Evolutionary conservation across 1,139 yeast species (phyloP), one percentile per base, ranked within the genome.

Genomic region (Taiozyma sp.): DNA sequence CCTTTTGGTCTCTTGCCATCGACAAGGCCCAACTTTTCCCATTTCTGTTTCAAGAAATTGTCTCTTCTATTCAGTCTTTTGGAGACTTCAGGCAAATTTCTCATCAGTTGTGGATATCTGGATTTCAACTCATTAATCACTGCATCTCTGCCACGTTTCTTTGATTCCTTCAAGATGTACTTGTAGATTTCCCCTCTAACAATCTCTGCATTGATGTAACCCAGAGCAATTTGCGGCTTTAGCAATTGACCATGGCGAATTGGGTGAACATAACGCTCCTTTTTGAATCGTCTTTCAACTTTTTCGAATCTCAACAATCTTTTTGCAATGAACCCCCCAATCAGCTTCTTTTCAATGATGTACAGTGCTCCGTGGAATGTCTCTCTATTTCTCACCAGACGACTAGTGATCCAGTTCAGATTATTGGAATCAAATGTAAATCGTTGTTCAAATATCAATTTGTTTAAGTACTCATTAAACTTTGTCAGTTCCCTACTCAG

Each of bases 341-440:
- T 65, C 46, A 78, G 55, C 46, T 61, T 66, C 22, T 61, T 61
- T 54, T 79, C 77, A 38, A 71, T 64, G 22, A 75, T 57, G 9
- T 56, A 54, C 50, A 77, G 57, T 2, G 74, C 76, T 19, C 62
- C 57, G 27, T 67, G 63, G 16, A 76, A 58, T 1, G 71, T 68
- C 6, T 54, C 46, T 10, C 57, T 54, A 46, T 67, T 63, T 16
- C 56, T 52, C 27, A 74, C 54, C 46, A 70, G 49, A 19, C 68
- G 62, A 32, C 58, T 52, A 5, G 73, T 71, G 1, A 74, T 64
- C 47, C 70, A 69, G 55, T 78, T 78, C 64, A 74, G 57, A 36
- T 71, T 70, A 4, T 60, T 54, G 49, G 74, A 74, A 34, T 70
- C 70, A 36, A 79, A 59, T 1, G 68, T 55, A 45, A 75, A 68